Evolutionary conservation across 2,329 filamentous ascomycete genomes (phyloP).

Genomic region (Aspergillus sp.): DNA sequence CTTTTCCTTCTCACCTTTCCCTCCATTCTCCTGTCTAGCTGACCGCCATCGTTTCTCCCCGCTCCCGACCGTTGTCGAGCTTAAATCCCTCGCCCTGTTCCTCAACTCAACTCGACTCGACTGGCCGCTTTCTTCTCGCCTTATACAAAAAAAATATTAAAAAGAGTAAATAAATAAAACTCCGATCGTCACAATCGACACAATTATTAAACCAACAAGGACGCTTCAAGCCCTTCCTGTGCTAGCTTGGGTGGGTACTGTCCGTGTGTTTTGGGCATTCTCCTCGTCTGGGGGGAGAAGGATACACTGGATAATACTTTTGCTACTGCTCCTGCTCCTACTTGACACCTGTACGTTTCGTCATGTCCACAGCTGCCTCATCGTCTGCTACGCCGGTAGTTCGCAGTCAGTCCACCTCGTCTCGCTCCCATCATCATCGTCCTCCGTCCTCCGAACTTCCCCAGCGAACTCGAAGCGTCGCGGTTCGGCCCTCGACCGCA

Average conservation of each 20-base stretch:
- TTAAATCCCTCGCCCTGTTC: background rate
- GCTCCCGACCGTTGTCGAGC: background rate
- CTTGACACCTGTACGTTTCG: constrained; percentile 8
- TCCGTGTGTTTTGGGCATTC: background rate
- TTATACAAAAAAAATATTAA: background rate
- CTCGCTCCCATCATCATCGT: constrained; percentile 36
- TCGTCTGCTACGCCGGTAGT: constrained; percentile 40
- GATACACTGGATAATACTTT: too few relatives aligned
- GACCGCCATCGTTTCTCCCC: background rate
- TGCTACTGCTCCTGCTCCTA: constrained; percentile 1
- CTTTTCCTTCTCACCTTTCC: constrained; percentile 1
- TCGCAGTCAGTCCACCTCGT: constrained; percentile 44
- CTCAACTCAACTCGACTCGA: background rate
- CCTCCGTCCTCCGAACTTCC: constrained; percentile 35
- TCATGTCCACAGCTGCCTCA: constrained; percentile 41
- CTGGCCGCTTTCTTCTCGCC: background rate
- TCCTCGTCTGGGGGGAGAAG: background rate
- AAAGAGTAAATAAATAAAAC: too few relatives aligned
- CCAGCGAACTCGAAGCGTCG: constrained; percentile 41
- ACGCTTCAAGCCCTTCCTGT: too few relatives aligned
- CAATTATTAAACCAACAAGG: background rate
- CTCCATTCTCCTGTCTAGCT: background rate
- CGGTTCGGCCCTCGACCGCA: constrained; percentile 32
- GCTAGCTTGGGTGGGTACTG: background rate
- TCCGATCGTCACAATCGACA: background rate